phyloP scores from a whole-genome alignment of 2,329 filamentous ascomycete species.

The Grosmannia clavigera region DNA sequence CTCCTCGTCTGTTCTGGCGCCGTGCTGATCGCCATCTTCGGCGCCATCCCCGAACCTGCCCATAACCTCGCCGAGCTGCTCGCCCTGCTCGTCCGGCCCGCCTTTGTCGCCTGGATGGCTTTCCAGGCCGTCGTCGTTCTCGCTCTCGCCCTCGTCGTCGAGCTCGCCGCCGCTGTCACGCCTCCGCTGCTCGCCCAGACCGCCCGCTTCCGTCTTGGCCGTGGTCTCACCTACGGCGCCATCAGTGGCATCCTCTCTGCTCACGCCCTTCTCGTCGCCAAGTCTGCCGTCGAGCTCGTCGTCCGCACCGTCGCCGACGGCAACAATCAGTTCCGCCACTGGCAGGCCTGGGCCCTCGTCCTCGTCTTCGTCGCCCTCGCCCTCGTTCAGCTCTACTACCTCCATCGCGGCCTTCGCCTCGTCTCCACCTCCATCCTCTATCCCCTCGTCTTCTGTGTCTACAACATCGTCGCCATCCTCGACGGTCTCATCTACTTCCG shows the following conservation, averaged over 20 bases:
- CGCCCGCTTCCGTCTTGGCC: conserved; percentile 46
- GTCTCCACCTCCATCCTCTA: conserved; percentile 94
- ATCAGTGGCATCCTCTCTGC: conserved; percentile 90
- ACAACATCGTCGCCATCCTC: conserved; percentile 97
- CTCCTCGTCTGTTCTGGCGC: conserved; percentile 78
- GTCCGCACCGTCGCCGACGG: conserved; percentile 75
- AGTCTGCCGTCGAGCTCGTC: conserved; percentile 89
- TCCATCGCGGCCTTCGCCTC: conserved; percentile 85
- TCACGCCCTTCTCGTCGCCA: conserved; percentile 84
- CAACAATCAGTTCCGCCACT: conserved; percentile 86
- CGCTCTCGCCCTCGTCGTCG: conserved; percentile 50
- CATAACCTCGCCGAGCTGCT: conserved; percentile 79
- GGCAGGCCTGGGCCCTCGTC: conserved; percentile 89
- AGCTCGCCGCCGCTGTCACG: conserved; percentile 37
- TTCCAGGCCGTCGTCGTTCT: conserved; percentile 63
- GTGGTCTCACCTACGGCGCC: conserved; percentile 78
- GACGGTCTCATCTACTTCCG: conserved; percentile 96
- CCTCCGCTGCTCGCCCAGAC: neutral
- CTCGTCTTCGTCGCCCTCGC: conserved; percentile 70
- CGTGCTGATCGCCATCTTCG: conserved; percentile 86
- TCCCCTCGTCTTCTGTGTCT: conserved; percentile 94
- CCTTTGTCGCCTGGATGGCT: conserved; percentile 84
- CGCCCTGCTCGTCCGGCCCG: conserved; percentile 54
- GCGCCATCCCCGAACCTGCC: conserved; percentile 83
- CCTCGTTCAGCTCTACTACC: conserved; percentile 84